Base-by-base conservation (phyloP, 2,329 filamentous ascomycete species). In the Sarocladium brachiariae region DNA sequence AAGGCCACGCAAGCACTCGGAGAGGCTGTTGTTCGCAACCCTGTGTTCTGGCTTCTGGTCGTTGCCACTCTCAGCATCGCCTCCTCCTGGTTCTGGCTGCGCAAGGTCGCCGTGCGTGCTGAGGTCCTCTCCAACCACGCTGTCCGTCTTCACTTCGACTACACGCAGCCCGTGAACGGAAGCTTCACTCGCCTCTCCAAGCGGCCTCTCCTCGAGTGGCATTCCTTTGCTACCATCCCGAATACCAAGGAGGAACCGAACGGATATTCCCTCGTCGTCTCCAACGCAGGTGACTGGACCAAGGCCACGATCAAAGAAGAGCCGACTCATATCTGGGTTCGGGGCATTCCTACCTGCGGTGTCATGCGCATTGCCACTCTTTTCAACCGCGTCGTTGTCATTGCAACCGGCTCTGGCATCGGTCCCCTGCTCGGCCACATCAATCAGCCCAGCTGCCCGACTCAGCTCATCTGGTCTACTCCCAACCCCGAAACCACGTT, bases 221-320 rank as follows among this genome's bases (percentile, higher is more conserved):
- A 91, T 67, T 79, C 82, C 0, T 91, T 91, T 61, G 87, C 86
- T 38, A 84, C 83, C 1, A 86, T 90, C 53, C 81, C 85, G 1
- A 75, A 80, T 53, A 73, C 77, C 2, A 62, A 70, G 50, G 52
- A 55, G 1, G 56, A 54, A 49, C 21, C 24, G 9, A 52, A 52
- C 10, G 82, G 79, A 13, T 88, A 84, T 67, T 87, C 83, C 0
- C 71, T 86, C 25, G 70, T 90, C 25, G 74, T 90, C 24, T 87
- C 84, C 50, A 84, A 83, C 56, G 85, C 84, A 3, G 86, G 86
- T 19, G 85, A 90, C 67, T 90, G 86, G 86, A 90, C 86, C 1
- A 70, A 70, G 21, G 70, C 73, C 27, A 76, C 79, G 51, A 88
- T 90, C 65, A 67, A 74, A 45, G 71, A 75, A 45, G 80, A 80